phyloP scores from a whole-genome alignment of 2,329 filamentous ascomycete species.

The Sclerotiophoma versabilis region DNA sequence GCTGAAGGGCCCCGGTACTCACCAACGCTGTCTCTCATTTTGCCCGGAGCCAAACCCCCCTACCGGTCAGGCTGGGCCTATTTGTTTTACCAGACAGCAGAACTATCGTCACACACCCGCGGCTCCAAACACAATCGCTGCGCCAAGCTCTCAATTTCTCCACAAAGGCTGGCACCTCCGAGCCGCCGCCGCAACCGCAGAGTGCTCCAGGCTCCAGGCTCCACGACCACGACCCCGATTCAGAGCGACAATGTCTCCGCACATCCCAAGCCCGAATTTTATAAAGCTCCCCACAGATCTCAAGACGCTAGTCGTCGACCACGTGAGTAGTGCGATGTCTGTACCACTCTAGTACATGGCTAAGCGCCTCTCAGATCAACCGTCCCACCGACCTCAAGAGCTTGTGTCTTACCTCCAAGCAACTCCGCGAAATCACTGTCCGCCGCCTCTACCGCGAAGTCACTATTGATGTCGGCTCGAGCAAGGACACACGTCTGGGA shows the following conservation, averaged over 20 bases:
- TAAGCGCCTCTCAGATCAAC: conserved; percentile 42
- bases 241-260: conserved; percentile 32
- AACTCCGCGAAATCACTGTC: conserved; percentile 56
- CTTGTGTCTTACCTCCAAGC: conserved; percentile 56
- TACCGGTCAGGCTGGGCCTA: not conserved
- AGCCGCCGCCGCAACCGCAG: conserved; percentile 3
- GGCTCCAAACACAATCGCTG: not conserved
- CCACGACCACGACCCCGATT: not conserved
- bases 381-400: conserved; percentile 58
- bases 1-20: conserved; percentile 3
- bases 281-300: conserved; percentile 48
- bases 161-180: not conserved
- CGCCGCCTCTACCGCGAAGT: conserved; percentile 57
- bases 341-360: not conserved
- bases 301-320: conserved; percentile 50
- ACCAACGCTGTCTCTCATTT: not conserved
- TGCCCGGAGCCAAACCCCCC: not conserved
- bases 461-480: conserved; percentile 55
- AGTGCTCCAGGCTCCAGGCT: not conserved
- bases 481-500: conserved; percentile 53
- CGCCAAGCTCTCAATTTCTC: not conserved
- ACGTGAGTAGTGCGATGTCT: conserved; percentile 36
- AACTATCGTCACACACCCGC: no score
- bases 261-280: conserved; percentile 21
- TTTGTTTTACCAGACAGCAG: not conserved